Evolutionary conservation across 2,329 filamentous ascomycete genomes (phyloP).

Genomic region (Trichophyton simii): DNA sequence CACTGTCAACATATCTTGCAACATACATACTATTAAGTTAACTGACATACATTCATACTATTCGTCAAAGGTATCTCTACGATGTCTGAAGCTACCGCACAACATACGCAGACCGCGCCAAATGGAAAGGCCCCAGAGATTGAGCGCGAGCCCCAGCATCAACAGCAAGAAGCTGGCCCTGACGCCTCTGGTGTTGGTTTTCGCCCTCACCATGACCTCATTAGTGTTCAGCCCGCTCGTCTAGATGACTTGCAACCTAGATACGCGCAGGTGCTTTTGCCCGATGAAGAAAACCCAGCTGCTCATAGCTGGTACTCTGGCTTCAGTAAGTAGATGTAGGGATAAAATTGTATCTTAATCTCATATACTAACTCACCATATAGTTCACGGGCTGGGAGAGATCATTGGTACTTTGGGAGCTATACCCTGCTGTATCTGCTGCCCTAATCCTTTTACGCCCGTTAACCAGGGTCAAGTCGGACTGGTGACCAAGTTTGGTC

Average conservation of each 20-base stretch:
- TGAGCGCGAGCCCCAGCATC: background rate
- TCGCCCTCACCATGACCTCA: constrained; percentile 36
- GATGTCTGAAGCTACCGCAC: background rate
- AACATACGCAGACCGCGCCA: background rate
- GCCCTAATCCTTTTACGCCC: constrained; percentile 90
- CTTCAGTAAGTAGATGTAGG: constrained; percentile 49
- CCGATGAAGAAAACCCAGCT: constrained; percentile 52
- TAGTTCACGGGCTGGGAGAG: constrained; percentile 61
- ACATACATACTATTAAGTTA: background rate
- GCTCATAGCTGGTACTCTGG: constrained; percentile 78
- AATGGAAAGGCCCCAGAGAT: background rate
- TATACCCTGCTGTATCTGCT: constrained; percentile 80
- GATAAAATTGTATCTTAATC: background rate
- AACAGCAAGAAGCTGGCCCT: background rate
- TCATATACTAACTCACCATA: constrained; percentile 11
- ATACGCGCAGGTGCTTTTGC: constrained; percentile 54
- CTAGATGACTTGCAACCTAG: constrained; percentile 73
- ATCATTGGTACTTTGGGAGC: constrained; percentile 69
- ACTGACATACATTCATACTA: background rate
- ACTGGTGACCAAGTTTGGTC: constrained; percentile 87
- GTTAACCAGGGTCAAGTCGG: constrained; percentile 90
- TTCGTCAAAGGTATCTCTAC: background rate
- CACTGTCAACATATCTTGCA: background rate
- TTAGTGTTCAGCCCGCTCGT: constrained; percentile 65
- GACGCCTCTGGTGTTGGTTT: constrained; percentile 29